Percentiles rank a stretch among this genome's conserved stretches.
phyloP scores from a whole-genome alignment of 169 alveolate genomes.

The Miamiensis avidus region DNA sequence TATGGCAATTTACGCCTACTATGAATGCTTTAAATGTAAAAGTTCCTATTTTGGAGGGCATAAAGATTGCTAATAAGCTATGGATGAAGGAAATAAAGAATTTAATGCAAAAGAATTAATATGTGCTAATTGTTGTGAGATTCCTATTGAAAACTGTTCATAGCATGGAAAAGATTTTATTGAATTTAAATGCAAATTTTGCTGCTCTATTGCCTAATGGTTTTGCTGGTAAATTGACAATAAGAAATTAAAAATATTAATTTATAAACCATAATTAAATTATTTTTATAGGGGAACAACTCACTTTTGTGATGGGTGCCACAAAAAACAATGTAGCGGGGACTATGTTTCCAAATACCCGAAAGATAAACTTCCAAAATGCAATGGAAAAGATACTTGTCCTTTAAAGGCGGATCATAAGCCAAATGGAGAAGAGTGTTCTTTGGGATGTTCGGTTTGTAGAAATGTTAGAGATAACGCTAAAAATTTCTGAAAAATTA shows the following conservation, averaged over 20 bases:
- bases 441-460: slow-evolving; percentile 86
- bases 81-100: slow-evolving; percentile 61
- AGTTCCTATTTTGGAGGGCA: slow-evolving; percentile 89
- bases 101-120: slow-evolving; percentile 79
- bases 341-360: slow-evolving; percentile 80
- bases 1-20: slow-evolving; percentile 79
- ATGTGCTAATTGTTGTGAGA: slow-evolving; percentile 81
- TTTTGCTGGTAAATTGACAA: slow-evolving; percentile 71
- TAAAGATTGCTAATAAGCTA: slow-evolving; percentile 76
- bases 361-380: slow-evolving; percentile 73
- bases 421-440: slow-evolving; percentile 87
- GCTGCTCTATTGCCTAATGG: slow-evolving; percentile 84
- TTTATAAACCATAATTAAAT: background rate
- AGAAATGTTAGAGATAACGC: slow-evolving; percentile 64
- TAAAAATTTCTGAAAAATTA: slow-evolving; percentile 47
- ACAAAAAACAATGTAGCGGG: slow-evolving; percentile 78
- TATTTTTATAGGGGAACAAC: slow-evolving; percentile 67
- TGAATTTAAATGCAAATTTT: slow-evolving; percentile 85
- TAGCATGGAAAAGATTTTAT: slow-evolving; percentile 83
- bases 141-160: slow-evolving; percentile 66
- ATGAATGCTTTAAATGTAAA: slow-evolving; percentile 83
- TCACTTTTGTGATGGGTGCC: slow-evolving; percentile 89
- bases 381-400: slow-evolving; percentile 72
- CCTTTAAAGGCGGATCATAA: slow-evolving; percentile 85
- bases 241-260: background rate